Evolutionary conservation across 2,329 filamentous ascomycete species (phyloP), one percentile per base, ranked within the genome.

Genomic region (Phoma sp.): DNA sequence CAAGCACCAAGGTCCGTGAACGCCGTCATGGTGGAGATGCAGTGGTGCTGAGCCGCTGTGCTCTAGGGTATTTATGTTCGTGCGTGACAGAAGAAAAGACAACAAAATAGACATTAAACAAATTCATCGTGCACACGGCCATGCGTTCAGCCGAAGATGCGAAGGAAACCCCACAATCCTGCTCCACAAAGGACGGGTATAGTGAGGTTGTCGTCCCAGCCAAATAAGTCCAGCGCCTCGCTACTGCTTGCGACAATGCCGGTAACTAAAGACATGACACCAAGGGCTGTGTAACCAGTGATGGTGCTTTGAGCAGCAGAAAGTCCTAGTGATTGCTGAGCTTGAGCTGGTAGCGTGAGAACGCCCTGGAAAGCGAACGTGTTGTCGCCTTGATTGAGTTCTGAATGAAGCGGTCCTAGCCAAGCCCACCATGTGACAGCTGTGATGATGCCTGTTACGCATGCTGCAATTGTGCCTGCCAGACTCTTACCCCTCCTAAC

Each of bases 161-260:
- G 96, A 66, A 98, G 82, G 74, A 99, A 97, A 0, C 89, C 90
- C 88, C 91, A 96, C 57, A 99, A 87, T 6, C 93, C 93, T 38
- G 92, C 77, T 20, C 93, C 92, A 71, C 92, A 96, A 42, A 99
- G 81, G 21, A 96, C 87, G 2, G 95, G 95, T 74, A 99, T 99
- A 42, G 93, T 98, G 66, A 99, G 80, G 76, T 99, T 99, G 77
- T 99, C 95, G 70, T 99, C 95, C 90, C 92, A 93, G 40, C 92
- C 91, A 73, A 92, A 97, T 0, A 98, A 70, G 77, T 99, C 92
- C 38, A 96, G 83, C 14, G 93, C 89, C 77, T 99, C 95, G 69
- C 92, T 97, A 37, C 87, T 87, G 51, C 92, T 91, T 34, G 92
- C 95, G 47, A 93, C 86, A 36, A 98, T 77, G n/a, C 95, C 95